Percentiles rank a stretch among this genome's conserved stretches.
Conservation (phyloP, 129 eudicot species). For the Smallanthus sonchifolius region DNA sequence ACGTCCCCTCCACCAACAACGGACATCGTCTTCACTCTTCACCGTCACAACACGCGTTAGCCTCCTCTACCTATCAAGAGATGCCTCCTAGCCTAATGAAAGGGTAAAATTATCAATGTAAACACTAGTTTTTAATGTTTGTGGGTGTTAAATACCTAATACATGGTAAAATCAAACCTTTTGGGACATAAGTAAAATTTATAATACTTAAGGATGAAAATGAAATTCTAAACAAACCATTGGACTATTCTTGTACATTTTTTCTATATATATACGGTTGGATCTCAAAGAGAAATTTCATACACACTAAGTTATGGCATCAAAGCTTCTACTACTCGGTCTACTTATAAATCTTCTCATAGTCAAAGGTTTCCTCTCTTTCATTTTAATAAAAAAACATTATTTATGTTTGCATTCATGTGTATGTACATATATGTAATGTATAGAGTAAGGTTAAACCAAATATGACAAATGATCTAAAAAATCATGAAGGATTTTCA, state of each 20-base stretch:
- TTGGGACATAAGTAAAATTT: background rate
- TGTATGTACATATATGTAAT: too few species aligned
- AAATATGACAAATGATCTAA: too few species aligned
- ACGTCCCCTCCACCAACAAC: background rate
- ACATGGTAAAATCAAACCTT: background rate
- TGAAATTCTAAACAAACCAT: background rate
- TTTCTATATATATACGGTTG: conserved; percentile 14
- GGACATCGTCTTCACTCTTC: background rate
- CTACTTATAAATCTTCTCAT: conserved; percentile 17
- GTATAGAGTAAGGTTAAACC: background rate
- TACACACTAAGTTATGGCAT: conserved; percentile 13
- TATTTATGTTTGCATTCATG: background rate
- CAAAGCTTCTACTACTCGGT: conserved; percentile 13
- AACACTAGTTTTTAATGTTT: background rate
- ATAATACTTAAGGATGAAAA: background rate
- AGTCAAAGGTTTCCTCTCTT: conserved; percentile 20
- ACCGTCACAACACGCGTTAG: too few species aligned
- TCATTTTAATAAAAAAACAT: background rate
- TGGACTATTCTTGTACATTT: background rate
- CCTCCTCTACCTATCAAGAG: too few species aligned
- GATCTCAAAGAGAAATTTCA: conserved; percentile 13
- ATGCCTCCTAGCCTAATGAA: too few species aligned
- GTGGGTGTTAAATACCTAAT: background rate
- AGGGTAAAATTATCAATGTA: too few species aligned
- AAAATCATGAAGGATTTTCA: too few species aligned